These are phyloP conservation scores for Candida montana DNA, from an alignment of 805 yeast genomes.

Conservation along the genomic window DNA sequence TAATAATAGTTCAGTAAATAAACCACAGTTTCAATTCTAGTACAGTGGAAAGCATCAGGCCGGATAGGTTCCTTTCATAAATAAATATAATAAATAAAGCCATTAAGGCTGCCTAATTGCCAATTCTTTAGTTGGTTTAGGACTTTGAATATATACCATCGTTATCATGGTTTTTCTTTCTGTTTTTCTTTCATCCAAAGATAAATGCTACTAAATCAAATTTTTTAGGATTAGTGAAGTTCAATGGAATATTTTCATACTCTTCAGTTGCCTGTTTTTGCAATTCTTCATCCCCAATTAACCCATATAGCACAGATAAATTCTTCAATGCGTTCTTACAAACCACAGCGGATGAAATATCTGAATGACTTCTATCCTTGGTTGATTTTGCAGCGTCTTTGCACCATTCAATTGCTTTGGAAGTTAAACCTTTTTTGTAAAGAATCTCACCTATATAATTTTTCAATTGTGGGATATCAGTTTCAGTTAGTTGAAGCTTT, in stretches of 20 bases:
- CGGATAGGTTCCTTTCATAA: background rate
- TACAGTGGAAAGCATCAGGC: too few relatives aligned
- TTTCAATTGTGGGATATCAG: constrained; percentile 32
- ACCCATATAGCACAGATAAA: constrained; percentile 18
- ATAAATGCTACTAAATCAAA: constrained; percentile 7
- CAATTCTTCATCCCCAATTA: constrained; percentile 14
- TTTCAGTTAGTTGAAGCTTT: background rate
- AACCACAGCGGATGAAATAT: constrained; percentile 33
- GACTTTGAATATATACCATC: too few relatives aligned
- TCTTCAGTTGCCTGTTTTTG: constrained; percentile 10
- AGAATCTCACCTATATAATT: constrained; percentile 39
- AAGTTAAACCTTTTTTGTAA: constrained; percentile 29
- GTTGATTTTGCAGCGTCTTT: constrained; percentile 30
- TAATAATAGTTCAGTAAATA: too few relatives aligned
- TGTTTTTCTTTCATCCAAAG: background rate
- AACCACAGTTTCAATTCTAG: too few relatives aligned
- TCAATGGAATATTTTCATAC: constrained; percentile 6
- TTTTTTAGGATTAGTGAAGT: constrained; percentile 3
- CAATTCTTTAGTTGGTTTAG: too few relatives aligned
- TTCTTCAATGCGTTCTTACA: constrained; percentile 33
- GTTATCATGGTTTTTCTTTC: too few relatives aligned
- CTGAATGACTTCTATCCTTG: constrained; percentile 27
- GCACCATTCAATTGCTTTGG: constrained; percentile 36
- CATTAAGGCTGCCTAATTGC: too few relatives aligned
- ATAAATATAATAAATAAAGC: background rate